Base-by-base conservation (phyloP, 2,329 filamentous ascomycete species). In the Colletotrichum eleusines region DNA sequence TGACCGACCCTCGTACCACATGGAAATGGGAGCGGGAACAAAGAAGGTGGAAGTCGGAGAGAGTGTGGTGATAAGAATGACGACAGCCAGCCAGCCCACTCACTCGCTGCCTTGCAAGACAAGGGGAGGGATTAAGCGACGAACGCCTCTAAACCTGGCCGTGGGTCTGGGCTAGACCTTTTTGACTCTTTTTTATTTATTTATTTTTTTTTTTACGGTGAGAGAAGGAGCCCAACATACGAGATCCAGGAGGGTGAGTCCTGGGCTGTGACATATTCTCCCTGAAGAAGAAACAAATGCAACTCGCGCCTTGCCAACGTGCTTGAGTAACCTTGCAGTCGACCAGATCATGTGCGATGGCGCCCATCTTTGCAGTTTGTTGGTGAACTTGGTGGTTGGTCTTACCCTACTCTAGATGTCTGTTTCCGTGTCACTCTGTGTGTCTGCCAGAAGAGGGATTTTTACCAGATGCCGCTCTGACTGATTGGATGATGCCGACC, bases 101-200 rank as follows among this genome's bases (percentile, higher is more conserved):
- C n/a, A n/a, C n/a, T n/a, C 35, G 18, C n/a, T 26, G 54, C 54
- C 54, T 57, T 40, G 54, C 31, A 9, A 57, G 51, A 62, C 69
- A 62, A 63, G 53, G 65, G 64, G 58, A 62, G 46, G 53, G 20
- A 61, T 59, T 71, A 69, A 69, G 69, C 69, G 64, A 71, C 46
- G 53, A 69, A 63, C 60, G 26, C 33, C 38, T 53, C 20, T 23
- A 57, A 57, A 57, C 35, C 54, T 18, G 26, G 50, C 20, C 28
- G 44, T 42, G 48, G 48, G 42, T 46, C 38, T 50, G 26, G 60
- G 35, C 60, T 54, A 42, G 60, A 54, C 38, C 59, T 63, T 23
- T 63, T 44, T 44, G 20, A 5, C 60, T 26, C 26, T 35, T 53
- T 18, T 20, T n/a, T 40, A n/a, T 42, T 42, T 23, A 42, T n/a